phyloP scores from a whole-genome alignment of 352 stramenopile genomes.

The Phytophthora foliorum region DNA sequence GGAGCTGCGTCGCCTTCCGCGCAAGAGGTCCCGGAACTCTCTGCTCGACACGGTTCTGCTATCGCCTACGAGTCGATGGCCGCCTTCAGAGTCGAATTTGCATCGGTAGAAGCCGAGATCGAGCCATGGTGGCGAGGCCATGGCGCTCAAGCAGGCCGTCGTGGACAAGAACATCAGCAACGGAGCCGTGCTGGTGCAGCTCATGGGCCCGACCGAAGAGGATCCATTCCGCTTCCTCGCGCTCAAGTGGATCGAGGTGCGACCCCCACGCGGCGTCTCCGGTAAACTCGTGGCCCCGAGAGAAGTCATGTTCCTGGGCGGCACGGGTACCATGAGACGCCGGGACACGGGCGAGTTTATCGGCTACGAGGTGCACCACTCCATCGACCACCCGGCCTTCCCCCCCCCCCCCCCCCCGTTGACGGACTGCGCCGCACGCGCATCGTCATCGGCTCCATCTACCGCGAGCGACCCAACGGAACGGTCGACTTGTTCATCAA shows the following conservation, averaged over 20 bases:
- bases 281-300: conserved; percentile 45
- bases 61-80: background rate
- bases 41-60: background rate
- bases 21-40: background rate
- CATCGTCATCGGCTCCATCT: conserved; percentile 46
- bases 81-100: conserved; percentile 33
- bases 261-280: conserved; percentile 34
- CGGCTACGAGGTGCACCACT: conserved; percentile 71
- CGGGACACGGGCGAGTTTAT: conserved; percentile 50
- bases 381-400: conserved; percentile 53
- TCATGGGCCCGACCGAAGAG: conserved; percentile 42
- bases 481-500: conserved; percentile 52
- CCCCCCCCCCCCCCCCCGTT: conserved; percentile 34
- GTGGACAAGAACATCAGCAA: conserved; percentile 54
- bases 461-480: conserved; percentile 36
- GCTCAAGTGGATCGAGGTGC: conserved; percentile 52
- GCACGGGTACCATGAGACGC: conserved; percentile 45
- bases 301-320: conserved; percentile 54
- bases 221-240: conserved; percentile 59
- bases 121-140: conserved; percentile 25
- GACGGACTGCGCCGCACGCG: conserved; percentile 46
- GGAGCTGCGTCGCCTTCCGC: background rate
- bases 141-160: conserved; percentile 39
- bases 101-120: conserved; percentile 5
- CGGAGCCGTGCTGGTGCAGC: conserved; percentile 42